phyloP scores from a whole-genome alignment of 2,329 filamentous ascomycete genomes.

The Phoma herbarum region DNA sequence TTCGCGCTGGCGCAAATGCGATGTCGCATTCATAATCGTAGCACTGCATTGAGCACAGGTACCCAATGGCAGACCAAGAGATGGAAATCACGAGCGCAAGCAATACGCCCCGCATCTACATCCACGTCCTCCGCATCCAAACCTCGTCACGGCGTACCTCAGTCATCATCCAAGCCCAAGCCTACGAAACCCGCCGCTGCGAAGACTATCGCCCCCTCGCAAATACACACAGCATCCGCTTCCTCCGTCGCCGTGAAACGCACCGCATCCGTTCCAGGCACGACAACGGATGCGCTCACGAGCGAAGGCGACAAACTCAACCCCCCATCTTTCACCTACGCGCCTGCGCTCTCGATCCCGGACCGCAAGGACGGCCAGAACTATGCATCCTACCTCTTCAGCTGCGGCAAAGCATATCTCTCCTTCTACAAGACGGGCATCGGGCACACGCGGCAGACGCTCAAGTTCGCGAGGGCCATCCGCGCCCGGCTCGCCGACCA shows the following conservation, averaged over 20 bases:
- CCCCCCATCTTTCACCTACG: slow-evolving; percentile 75
- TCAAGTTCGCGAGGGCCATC: slow-evolving; percentile 55
- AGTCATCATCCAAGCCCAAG: background rate
- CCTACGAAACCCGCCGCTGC: background rate
- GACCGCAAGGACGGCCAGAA: slow-evolving; percentile 58
- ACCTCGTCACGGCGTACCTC: slow-evolving; percentile 3
- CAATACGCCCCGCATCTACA: slow-evolving; percentile 9
- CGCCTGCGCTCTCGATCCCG: slow-evolving; percentile 73
- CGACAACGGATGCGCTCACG: slow-evolving; percentile 13
- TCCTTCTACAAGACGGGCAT: slow-evolving; percentile 89
- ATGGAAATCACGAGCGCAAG: background rate
- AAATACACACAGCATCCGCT: slow-evolving; percentile 12
- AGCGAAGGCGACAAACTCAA: slow-evolving; percentile 62
- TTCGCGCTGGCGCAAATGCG: slow-evolving; percentile 8
- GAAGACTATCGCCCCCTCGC: slow-evolving; percentile 15
- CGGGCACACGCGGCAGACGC: slow-evolving; percentile 76
- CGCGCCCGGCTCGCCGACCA: slow-evolving; percentile 50
- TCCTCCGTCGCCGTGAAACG: slow-evolving; percentile 6
- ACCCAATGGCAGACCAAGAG: background rate
- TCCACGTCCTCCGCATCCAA: slow-evolving; percentile 1
- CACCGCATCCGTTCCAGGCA: background rate
- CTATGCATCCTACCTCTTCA: slow-evolving; percentile 64
- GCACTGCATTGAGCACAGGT: background rate
- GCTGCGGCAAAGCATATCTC: slow-evolving; percentile 77
- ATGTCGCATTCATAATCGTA: background rate